Evolutionary conservation across 305 asterid genomes (phyloP).

Genomic region (Solanum hybrid): DNA sequence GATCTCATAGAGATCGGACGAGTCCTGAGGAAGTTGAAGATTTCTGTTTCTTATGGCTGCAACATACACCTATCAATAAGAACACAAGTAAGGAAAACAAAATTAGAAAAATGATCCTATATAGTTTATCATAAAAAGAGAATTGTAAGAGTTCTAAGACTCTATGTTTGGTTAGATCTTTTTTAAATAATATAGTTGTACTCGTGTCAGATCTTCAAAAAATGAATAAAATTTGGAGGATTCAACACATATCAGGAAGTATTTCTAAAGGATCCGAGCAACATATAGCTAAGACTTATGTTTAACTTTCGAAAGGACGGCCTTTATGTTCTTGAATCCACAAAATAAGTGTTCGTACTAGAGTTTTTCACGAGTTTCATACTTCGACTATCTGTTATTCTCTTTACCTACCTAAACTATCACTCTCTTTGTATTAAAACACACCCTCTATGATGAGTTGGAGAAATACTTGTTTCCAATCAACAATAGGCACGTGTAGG

Average conservation of each 20-base stretch:
- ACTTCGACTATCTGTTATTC: neutral
- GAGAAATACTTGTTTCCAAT: no score
- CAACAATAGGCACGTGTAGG: no score
- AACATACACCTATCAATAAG: slow-evolving; percentile 43
- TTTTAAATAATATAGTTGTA: neutral
- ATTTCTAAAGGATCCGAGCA: neutral
- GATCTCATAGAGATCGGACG: slow-evolving; percentile 40
- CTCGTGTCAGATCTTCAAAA: neutral
- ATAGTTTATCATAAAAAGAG: neutral
- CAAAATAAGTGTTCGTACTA: neutral
- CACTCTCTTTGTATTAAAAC: neutral
- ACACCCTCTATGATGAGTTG: neutral
- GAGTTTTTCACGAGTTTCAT: neutral
- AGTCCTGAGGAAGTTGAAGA: slow-evolving; percentile 40
- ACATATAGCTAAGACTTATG: neutral
- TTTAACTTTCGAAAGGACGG: neutral
- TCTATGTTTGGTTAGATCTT: neutral
- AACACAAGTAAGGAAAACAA: neutral
- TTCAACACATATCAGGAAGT: neutral
- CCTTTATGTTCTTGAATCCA: neutral
- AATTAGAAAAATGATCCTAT: neutral
- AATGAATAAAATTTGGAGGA: neutral
- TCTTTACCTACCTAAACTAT: neutral
- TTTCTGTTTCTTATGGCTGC: slow-evolving; percentile 55
- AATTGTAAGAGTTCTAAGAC: neutral